Base-by-base conservation (phyloP, 257 asterid species). In the Euphrasia confusa region DNA sequence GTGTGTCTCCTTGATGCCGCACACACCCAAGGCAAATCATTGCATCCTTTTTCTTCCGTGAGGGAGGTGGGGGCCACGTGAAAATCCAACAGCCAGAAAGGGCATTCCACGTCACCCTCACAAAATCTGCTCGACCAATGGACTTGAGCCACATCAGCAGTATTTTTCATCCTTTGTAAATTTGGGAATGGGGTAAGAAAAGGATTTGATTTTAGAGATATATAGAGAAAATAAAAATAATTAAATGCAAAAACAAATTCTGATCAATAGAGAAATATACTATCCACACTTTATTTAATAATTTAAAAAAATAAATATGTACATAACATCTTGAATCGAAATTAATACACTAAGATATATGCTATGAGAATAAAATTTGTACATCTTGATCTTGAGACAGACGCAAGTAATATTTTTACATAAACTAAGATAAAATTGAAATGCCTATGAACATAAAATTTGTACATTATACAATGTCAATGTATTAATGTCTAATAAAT, bases 1-100 rank as follows among this genome's bases (percentile, higher is more conserved):
- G 96, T 85, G 74, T 86, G 74, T 61, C 59, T 37, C 68, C 17
- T 73, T 57, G 4, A 63, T 70, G 82, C 96, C 96, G 81, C 91
- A 77, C 55, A 83, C 42, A 71, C 24, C 85, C 75, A 75, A 77
- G 71, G 5, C 68, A 77, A 87, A 84, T 82, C 85, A 82, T 87
- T 78, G 81, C 76, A 54, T 60, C 60, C 54, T 21, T 30, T 30
- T 30, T 30, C 33, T 30, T 30, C 33, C 4, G 33, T 5, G 33
- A 30, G 33, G 1, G 24, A 21, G 24, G 33, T 30, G 33, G 33
- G 33, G 33, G 3, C 33, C 78, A 40, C 70, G 84, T 78, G 81
- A 79, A 71, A 80, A 76, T 83, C 83, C 78, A 68, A 79, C 69
- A 76, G 66, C 87, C 87, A 79, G 76, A 79, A 76, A 73, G 66